Base-by-base conservation (phyloP, 352 stramenopile genomes). In the Globisporangium barbulae region DNA sequence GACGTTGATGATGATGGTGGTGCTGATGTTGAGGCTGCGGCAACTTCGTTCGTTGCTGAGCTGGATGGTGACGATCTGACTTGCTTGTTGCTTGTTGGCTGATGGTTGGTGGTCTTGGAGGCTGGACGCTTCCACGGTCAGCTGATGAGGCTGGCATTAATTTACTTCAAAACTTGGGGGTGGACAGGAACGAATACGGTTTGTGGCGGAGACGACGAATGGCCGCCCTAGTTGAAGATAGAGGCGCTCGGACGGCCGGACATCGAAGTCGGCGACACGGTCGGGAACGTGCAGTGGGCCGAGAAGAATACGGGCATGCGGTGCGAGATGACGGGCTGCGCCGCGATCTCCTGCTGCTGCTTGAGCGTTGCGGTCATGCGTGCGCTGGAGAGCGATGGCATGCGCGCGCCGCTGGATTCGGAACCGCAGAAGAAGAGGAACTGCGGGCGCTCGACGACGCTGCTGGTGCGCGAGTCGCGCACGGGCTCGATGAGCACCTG, bases 401-500 rank as follows among this genome's bases (percentile, higher is more conserved):
- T 56, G 42, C 53, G 49, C 37, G 65, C 35, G 33, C 37, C 56
- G 15, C 65, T 67, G 22, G 69, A 74, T 48, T 91, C 83, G n/a
- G 70, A 80, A 44, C 83, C 83, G 42, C 80, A 90, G 69, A 91
- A 91, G 73, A 91, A 88, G 64, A 90, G 76, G 69, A 91, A 89
- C 69, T 89, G 80, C 48, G 73, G 79, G 2, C 68, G 73, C 61
- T 90, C 83, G 41, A 54, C 48, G 47, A 69, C 53, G n/a, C 76
- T 79, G 68, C 80, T 88, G 45, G 41, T 66, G 25, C 63, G 53
- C 45, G 53, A 57, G 10, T 63, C 56, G 47, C 48, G 52, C 63
- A 48, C 31, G 13, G 63, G 45, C 31, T 69, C 63, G 33, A 48
- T 44, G 19, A 55, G 30, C 35, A 41, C 30, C 12, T 25, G 35